Evolutionary conservation across 805 yeast genomes (phyloP).

Genomic region (Starmera amethionina): DNA sequence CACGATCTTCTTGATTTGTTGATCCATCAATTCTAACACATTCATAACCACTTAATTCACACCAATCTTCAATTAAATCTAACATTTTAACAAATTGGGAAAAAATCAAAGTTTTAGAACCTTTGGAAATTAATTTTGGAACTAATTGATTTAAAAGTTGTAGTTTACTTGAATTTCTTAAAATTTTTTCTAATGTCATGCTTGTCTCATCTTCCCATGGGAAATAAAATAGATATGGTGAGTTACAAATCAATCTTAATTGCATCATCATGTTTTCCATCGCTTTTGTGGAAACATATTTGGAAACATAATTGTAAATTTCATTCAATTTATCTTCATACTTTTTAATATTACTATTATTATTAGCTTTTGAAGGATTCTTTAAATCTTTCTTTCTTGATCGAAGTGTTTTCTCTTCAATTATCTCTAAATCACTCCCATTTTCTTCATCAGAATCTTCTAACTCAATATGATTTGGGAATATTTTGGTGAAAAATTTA

Average conservation of each 20-base stretch:
- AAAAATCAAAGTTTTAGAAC: slow-evolving; percentile 72
- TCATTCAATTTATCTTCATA: slow-evolving; percentile 7
- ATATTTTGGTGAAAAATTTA: slow-evolving; percentile 22
- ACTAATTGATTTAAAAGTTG: slow-evolving; percentile 58
- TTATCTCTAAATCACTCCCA: slow-evolving; percentile 8
- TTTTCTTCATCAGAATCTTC: slow-evolving; percentile 15
- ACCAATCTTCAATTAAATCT: slow-evolving; percentile 75
- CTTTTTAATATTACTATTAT: not conserved
- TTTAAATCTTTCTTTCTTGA: too few species aligned
- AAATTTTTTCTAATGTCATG: slow-evolving; percentile 28
- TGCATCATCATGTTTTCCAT: slow-evolving; percentile 74
- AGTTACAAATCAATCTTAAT: slow-evolving; percentile 71
- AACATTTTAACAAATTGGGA: slow-evolving; percentile 79
- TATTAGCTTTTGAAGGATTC: too few species aligned
- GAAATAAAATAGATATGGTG: slow-evolving; percentile 75
- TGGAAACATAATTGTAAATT: slow-evolving; percentile 16
- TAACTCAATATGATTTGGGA: slow-evolving; percentile 13
- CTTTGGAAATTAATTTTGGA: slow-evolving; percentile 32
- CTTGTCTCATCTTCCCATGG: slow-evolving; percentile 51
- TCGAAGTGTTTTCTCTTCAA: slow-evolving; percentile 3
- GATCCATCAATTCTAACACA: slow-evolving; percentile 71
- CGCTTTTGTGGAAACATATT: slow-evolving; percentile 38
- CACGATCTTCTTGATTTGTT: slow-evolving; percentile 55
- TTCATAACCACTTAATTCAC: slow-evolving; percentile 34
- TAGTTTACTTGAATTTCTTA: slow-evolving; percentile 64